Conservation (phyloP, 805 yeast genomes). For the Candida silvatica region DNA sequence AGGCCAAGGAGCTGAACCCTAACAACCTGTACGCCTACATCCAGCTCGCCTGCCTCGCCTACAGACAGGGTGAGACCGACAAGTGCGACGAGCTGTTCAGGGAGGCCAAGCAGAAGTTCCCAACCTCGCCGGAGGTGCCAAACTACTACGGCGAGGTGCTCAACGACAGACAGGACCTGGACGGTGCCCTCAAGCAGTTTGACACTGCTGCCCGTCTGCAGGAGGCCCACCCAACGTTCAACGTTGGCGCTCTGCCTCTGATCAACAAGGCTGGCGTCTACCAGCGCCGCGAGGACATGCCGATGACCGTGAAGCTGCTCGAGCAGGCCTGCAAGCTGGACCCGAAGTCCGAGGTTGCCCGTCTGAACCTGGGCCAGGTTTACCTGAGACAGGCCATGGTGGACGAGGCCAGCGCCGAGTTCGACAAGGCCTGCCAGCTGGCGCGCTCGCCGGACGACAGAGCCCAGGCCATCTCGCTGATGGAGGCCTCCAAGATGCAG, state of each 20-base stretch:
- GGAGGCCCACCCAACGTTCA: constrained; percentile 53
- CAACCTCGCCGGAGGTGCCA: constrained; percentile 85
- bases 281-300: constrained; percentile 45
- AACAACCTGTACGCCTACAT: constrained; percentile 77
- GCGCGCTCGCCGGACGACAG: constrained; percentile 84
- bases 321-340: constrained; percentile 74
- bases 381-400: constrained; percentile 76
- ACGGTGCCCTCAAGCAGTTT: constrained; percentile 72
- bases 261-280: constrained; percentile 79
- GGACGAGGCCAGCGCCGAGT: constrained; percentile 71
- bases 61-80: constrained; percentile 59
- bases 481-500: constrained; percentile 91
- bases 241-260: constrained; percentile 84
- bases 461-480: constrained; percentile 82
- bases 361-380: constrained; percentile 86
- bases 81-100: constrained; percentile 57
- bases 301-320: constrained; percentile 56
- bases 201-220: constrained; percentile 83
- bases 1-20: constrained; percentile 67
- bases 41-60: constrained; percentile 87
- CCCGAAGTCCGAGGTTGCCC: constrained; percentile 83
- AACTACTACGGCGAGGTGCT: constrained; percentile 93
- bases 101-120: constrained; percentile 66
- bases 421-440: constrained; percentile 74
- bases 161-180: constrained; percentile 68